Percentiles rank a stretch among this genome's conserved stretches.
Evolutionary conservation across 164 flowering plant species (phyloP).

Genomic region (Echeveria elegans): DNA sequence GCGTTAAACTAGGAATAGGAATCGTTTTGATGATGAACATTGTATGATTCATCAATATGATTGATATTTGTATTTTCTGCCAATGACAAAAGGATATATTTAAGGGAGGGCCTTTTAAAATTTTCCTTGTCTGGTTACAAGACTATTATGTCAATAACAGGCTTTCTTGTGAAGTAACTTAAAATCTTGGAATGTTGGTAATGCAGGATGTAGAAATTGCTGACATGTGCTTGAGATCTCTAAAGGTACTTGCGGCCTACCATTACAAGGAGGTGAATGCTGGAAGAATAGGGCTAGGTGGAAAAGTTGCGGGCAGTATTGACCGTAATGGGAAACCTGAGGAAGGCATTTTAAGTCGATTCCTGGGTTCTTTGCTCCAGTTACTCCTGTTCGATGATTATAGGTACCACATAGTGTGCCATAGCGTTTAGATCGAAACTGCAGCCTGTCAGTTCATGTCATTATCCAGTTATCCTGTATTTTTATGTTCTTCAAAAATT

Average conservation of each 20-base stretch:
- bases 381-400: conserved; percentile 85
- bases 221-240: conserved; percentile 65
- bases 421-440: not conserved
- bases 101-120: no score
- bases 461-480: not conserved
- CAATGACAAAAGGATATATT: no score
- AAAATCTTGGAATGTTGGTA: conserved; percentile 1
- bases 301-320: conserved; percentile 38
- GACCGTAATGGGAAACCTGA: conserved; percentile 39
- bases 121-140: no score
- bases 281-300: conserved; percentile 64
- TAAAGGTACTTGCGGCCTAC: conserved; percentile 71
- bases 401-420: conserved; percentile 28
- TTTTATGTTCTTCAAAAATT: not conserved
- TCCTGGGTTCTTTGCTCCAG: conserved; percentile 61
- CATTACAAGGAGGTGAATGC: conserved; percentile 63
- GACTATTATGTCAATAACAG: not conserved
- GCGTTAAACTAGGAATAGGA: no score
- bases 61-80: no score
- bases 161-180: not conserved
- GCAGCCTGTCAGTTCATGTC: not conserved
- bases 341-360: conserved; percentile 64
- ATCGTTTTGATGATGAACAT: no score
- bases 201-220: conserved; percentile 68
- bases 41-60: no score